phyloP scores from a whole-genome alignment of 192 early-diverging fungal species.

The Coemansia sp. region DNA sequence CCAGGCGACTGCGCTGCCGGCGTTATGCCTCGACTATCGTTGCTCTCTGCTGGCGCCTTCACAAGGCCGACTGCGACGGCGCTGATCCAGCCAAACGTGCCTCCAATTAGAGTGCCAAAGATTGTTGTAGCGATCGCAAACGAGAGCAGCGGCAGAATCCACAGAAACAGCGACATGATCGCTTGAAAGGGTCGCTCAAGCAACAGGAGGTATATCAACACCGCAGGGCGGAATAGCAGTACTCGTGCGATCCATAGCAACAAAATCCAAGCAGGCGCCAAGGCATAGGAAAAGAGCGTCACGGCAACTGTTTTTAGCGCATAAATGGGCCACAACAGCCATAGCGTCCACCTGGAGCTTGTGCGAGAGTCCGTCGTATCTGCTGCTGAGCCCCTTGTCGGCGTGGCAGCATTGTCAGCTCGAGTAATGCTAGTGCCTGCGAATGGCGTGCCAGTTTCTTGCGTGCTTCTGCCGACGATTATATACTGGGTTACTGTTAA shows the following conservation, averaged over 20 bases:
- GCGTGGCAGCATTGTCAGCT: neutral
- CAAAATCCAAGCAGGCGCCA: slow-evolving; percentile 12
- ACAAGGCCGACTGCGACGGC: slow-evolving; percentile 11
- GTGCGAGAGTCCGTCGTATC: neutral
- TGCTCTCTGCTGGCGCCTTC: neutral
- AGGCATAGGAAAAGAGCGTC: slow-evolving; percentile 13
- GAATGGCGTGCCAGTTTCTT: neutral
- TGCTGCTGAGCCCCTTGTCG: neutral
- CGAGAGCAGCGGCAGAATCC: slow-evolving; percentile 34
- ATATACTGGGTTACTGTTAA: slow-evolving; percentile 13
- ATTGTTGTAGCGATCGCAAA: slow-evolving; percentile 26
- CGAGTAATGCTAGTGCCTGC: neutral
- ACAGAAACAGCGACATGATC: slow-evolving; percentile 29
- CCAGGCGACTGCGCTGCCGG: neutral
- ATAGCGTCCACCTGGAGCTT: neutral
- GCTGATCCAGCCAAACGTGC: slow-evolving; percentile 44
- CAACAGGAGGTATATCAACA: slow-evolving; percentile 44
- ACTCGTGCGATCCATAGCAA: slow-evolving; percentile 20
- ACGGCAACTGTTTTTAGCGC: neutral
- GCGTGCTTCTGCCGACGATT: neutral
- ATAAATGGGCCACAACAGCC: neutral
- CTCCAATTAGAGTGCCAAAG: slow-evolving; percentile 31
- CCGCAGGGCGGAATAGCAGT: slow-evolving; percentile 29
- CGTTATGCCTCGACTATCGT: neutral
- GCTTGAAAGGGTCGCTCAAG: slow-evolving; percentile 39